Evolutionary conservation across 2,329 filamentous ascomycete species (phyloP).

Genomic region (Waltergamsia citrina): DNA sequence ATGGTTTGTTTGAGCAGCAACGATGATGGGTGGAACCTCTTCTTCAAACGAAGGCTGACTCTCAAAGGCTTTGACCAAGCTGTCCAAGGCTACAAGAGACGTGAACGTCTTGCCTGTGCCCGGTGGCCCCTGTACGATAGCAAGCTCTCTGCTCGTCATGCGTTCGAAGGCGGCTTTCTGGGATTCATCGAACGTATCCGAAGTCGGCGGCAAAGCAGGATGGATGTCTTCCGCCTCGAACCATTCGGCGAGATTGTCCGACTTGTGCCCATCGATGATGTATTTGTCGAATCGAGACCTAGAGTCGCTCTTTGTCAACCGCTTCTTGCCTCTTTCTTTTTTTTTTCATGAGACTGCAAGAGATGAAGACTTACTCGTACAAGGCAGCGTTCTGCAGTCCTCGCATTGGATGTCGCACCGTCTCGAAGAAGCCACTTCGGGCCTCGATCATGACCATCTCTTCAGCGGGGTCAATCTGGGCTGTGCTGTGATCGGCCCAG

Average conservation of each 20-base stretch:
- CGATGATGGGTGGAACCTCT: conserved; percentile 53
- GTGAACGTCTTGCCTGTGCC: conserved; percentile 71
- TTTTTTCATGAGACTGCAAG: conserved; percentile 1
- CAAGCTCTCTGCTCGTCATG: conserved; percentile 62
- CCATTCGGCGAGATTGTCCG: conserved; percentile 18
- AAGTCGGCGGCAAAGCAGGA: conserved; percentile 2
- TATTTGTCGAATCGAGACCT: conserved; percentile 55
- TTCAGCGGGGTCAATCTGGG: conserved; percentile 55
- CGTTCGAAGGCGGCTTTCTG: conserved; percentile 59
- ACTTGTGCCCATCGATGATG: conserved; percentile 37
- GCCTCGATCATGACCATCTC: conserved; percentile 76
- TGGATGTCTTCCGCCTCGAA: conserved; percentile 11
- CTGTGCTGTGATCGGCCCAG: conserved; percentile 51
- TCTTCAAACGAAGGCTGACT: neutral
- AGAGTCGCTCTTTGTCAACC: too few relatives aligned
- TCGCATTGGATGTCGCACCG: conserved; percentile 60
- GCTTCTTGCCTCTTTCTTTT: neutral
- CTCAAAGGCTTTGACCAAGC: conserved; percentile 43
- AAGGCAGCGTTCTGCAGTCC: conserved; percentile 54
- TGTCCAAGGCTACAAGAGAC: conserved; percentile 57
- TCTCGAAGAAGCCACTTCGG: conserved; percentile 66
- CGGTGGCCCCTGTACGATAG: conserved; percentile 78
- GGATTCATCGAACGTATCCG: conserved; percentile 51
- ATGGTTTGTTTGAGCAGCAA: conserved; percentile 85
- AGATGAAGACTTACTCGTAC: conserved; percentile 39